Evolutionary conservation across 2,329 filamentous ascomycete species (phyloP).

Genomic region (Colletotrichum liriopes): DNA sequence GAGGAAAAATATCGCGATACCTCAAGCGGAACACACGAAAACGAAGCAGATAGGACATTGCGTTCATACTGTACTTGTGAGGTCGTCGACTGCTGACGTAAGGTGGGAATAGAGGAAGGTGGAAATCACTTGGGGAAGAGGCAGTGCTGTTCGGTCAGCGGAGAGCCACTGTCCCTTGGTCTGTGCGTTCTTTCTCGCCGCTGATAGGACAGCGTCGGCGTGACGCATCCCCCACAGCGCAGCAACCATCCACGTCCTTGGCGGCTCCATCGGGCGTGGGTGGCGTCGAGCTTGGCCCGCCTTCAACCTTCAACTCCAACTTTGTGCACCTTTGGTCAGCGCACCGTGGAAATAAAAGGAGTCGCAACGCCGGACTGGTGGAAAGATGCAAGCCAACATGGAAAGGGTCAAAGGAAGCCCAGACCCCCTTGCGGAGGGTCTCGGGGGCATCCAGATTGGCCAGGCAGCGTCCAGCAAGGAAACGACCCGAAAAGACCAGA

Average conservation of each 20-base stretch:
- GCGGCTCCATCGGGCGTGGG: not conserved
- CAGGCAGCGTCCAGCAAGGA: not conserved
- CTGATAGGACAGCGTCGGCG: not conserved
- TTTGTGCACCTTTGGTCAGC: not conserved
- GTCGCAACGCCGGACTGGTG: not conserved
- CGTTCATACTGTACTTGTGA: not conserved
- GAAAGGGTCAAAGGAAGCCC: not conserved
- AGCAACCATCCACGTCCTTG: not conserved
- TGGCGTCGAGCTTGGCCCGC: not conserved
- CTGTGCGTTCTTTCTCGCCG: not conserved
- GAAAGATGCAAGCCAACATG: not conserved
- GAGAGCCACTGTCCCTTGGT: not conserved
- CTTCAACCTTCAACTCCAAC: slow-evolving; percentile 4
- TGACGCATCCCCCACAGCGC: slow-evolving; percentile 2
- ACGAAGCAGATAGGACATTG: not conserved
- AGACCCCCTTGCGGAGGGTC: not conserved
- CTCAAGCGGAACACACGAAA: too few species aligned
- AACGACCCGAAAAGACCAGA: not conserved
- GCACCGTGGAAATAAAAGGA: not conserved
- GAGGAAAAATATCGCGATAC: too few species aligned
- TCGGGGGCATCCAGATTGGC: too few species aligned
- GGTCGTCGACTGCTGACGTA: not conserved
- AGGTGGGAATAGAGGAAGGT: not conserved
- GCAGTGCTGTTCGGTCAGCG: not conserved
- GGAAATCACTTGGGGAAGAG: too few species aligned